Base-by-base conservation (phyloP, 2,329 filamentous ascomycete genomes). In the Neonectria neomacrospora region DNA sequence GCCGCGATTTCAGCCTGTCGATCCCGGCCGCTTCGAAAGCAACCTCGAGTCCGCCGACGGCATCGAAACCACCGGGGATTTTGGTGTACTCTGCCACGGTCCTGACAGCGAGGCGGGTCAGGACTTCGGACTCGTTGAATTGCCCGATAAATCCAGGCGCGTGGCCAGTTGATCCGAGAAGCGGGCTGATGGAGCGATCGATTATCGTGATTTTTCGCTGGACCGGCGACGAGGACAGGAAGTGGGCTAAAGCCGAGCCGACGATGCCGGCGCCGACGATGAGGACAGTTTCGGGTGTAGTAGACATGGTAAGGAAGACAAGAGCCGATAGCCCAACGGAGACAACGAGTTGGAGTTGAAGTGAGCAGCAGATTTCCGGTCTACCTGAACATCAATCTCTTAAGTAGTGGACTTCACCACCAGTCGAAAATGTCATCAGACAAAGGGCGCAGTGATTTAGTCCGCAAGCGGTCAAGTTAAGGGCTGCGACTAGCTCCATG, bases 131-230 rank as follows among this genome's bases (percentile, higher is more conserved):
- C 5, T 73, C 71, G 9, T 73, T 73, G 50, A 68, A 73, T 5
- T 73, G 71, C 1, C 71, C 71, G 3, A 73, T 39, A 9, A 73
- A 71, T 0, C 71, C 71, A 0, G 71, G 71, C 0, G 71, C 71
- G 2, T 68, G 66, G 0, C 71, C 69, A 0, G 67, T 73, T 6
- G 71, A 73, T 0, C 71, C 71, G 0, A 70, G 58, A 0, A 70
- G 42, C 0, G 30, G 18, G 0, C 11, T 45, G 14, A 71, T 58
- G 2, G 66, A 73, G 3, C 71, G 66, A 3, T 73, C 71, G 1
- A 73, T 34, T 1, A 73, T 20, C 1, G 59, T 72, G 42, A 73
- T 66, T 2, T 48, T 56, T 30, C 69, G 47, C 5, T 23, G n/a
- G 1, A 3, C 53, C 6, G 62, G 20, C 0, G 63, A 65, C 8